Base-by-base conservation (phyloP, 2,329 filamentous ascomycete species). In the Paecilomyces fulvus region DNA sequence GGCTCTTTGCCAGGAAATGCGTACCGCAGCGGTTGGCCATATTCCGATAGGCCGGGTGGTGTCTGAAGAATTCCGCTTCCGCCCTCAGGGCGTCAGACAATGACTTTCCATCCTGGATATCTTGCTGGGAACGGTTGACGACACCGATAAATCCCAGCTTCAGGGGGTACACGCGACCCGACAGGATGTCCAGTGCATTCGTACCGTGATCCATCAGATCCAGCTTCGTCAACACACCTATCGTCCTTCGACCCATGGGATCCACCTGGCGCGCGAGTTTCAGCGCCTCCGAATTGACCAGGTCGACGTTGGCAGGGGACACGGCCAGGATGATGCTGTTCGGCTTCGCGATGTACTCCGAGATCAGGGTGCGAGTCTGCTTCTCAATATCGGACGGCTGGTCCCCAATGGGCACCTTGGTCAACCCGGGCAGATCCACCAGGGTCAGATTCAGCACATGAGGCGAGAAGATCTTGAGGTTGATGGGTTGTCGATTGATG, bases 161-260 rank as follows among this genome's bases (percentile, higher is more conserved):
- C 65, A 99, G 74, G 8, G 94, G 94, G 73, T 99, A 99, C 2
- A 99, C 94, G 25, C 94, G 87, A 3, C 94, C 94, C 6, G 92
- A 95, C n/a, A 99, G 81, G 64, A 99, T 99, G 68, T 99, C 94
- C 64, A 99, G 81, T 14, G 94, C 94, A 68, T 99, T 97, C 56
- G 94, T 99, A 60, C 94, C 94, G 69, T 99, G 92, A 69, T 99
- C 94, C 94, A 99, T 99, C 57, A 99, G 79, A 71, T 99, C 94
- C 61, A 99, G 80, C 77, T 99, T 99, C 59, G 94, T 97, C 58
- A 99, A 81, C 56, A 99, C 92, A 67, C 94, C 94, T 69, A 99
- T 97, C 20, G 94, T 99, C 71, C 94, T 85, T 73, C 90, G 86
- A 61, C 94, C 94, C 73, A 96, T 86, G 1, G 94, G 88, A 73